Evolutionary conservation across 2,329 filamentous ascomycete genomes (phyloP), one percentile per base, ranked within the genome.

Genomic region (Atkinsonella hypoxylon): DNA sequence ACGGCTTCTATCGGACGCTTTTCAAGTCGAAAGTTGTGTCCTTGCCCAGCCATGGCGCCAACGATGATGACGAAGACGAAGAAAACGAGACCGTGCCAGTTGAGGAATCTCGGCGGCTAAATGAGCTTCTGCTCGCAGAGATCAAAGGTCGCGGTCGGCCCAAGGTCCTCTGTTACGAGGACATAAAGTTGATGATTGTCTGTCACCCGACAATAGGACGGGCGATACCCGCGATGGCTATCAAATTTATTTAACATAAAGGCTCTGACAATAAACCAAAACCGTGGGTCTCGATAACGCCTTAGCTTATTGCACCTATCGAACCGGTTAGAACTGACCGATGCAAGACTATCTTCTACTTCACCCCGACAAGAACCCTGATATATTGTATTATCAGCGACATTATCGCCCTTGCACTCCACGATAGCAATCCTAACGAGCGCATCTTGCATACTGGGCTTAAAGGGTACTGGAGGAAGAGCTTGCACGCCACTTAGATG

Each of bases 291-390:
- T 38, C 87, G n/a, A n/a, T n/a, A n/a, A n/a, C n/a, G n/a, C n/a
- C n/a, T n/a, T 87, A 5, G 85, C 79, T 81, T 91, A 86, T 56
- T 89, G n/a, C 83, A 30, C 88, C 89, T 39, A 12, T 4, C 8
- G 9, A 39, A 39, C 9, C 15, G 36, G 5, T 13, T 39, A 39
- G n/a, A n/a, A n/a, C n/a, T n/a, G n/a, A n/a, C n/a, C n/a, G n/a
- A n/a, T n/a, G n/a, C n/a, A n/a, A 55, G 49, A 64, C 57, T 13
- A 55, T 63, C 18, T 63, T 65, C 48, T 63, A 55, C 53, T 61
- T 66, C 38, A 60, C 55, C 1, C 54, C 51, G 32, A 58, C 53
- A 2, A 59, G 48, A 45, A 62, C 54, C 51, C 44, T 65, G 1
- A 57, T 65, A 18, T 62, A 64, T 50, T 60, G 53, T 49, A 32